Evolutionary conservation across 768 basidiomycete species (phyloP), one percentile per base, ranked within the genome.

Genomic region (Fistulinella prunicolor): DNA sequence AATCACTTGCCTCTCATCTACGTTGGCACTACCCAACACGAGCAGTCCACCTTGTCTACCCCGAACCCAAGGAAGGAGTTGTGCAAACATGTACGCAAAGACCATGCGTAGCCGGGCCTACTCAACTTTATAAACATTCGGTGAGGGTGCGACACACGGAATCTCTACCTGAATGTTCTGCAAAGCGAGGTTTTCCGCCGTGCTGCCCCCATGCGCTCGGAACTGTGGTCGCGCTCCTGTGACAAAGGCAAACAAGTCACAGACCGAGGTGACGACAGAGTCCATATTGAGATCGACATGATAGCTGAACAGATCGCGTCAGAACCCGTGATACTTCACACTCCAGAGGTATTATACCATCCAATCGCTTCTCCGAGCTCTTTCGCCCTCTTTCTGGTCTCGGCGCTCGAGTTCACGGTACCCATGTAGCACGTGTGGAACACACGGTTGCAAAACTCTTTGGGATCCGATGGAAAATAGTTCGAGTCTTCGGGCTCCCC

Each of bases 391-490:
- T 76, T 70, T 10, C 92, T 74, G 7, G 96, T 98, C 58, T 96
- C 96, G 0, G 66, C 66, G 50, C 86, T 91, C 7, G 95, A 97
- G 65, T 98, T 94, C 66, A 94, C 90, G 0, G 96, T 99, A 6
- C 95, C 95, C 96, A 99, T 98, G 69, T 95, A 99, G 68, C 93
- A 96, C 0, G 94, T 95, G 66, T 98, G 94, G 73, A 99, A 95
- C 45, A 98, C 85, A 21, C 92, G 77, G 44, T 73, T 76, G 22
- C 83, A 82, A 58, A 97, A 93, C 62, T 98, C 96, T 38, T 76
- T 80, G 0, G 94, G 82, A 65, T 99, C 94, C 0, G 80, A 76
- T 1, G 96, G 95, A 22, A 92, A 59, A 62, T 97, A 98, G 2
- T 70, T 70, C 2, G 94, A 95, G 49, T 79, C 83, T 45, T 83